Evolutionary conservation across 2,329 filamentous ascomycete species (phyloP).

Genomic region (Cladosporium sp.): DNA sequence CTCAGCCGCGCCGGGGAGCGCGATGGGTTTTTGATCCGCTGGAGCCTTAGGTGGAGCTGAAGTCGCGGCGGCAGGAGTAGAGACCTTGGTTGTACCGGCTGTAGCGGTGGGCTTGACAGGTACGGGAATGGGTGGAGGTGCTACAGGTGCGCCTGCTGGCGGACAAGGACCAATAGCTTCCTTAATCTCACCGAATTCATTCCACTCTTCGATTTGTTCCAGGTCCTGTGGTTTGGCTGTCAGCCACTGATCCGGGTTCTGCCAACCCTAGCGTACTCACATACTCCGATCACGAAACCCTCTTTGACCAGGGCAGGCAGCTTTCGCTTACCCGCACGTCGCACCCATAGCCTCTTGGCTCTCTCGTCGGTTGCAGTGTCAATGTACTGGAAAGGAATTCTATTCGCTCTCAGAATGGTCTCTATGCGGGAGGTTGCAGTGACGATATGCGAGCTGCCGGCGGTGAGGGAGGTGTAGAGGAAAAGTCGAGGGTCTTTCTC

Average conservation of each 20-base stretch:
- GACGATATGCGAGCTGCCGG: constrained; percentile 92
- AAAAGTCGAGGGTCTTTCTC: constrained; percentile 61
- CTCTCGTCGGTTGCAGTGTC: constrained; percentile 88
- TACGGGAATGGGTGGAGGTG: constrained; percentile 24
- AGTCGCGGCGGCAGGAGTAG: constrained; percentile 5
- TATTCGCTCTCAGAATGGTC: constrained; percentile 92
- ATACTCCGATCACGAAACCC: constrained; percentile 77
- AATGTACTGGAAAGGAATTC: constrained; percentile 86
- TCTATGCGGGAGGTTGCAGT: constrained; percentile 94
- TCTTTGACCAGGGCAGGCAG: constrained; percentile 85
- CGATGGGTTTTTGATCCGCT: constrained; percentile 3
- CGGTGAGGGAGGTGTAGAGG: constrained; percentile 93
- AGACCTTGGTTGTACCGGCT: constrained; percentile 15
- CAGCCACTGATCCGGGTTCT: not conserved
- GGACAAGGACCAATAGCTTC: constrained; percentile 64
- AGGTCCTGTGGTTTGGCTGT: constrained; percentile 61
- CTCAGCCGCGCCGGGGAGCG: constrained; percentile 32
- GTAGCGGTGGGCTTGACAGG: constrained; percentile 18
- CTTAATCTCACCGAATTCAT: constrained; percentile 94
- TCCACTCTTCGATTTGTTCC: constrained; percentile 96
- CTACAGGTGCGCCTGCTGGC: constrained; percentile 22
- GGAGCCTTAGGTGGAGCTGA: constrained; percentile 13
- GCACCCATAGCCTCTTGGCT: constrained; percentile 82
- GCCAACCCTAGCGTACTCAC: constrained; percentile 35
- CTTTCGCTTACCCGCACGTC: constrained; percentile 80